Conservation (phyloP, 306 rosid species). For the Rosa rugosa region DNA sequence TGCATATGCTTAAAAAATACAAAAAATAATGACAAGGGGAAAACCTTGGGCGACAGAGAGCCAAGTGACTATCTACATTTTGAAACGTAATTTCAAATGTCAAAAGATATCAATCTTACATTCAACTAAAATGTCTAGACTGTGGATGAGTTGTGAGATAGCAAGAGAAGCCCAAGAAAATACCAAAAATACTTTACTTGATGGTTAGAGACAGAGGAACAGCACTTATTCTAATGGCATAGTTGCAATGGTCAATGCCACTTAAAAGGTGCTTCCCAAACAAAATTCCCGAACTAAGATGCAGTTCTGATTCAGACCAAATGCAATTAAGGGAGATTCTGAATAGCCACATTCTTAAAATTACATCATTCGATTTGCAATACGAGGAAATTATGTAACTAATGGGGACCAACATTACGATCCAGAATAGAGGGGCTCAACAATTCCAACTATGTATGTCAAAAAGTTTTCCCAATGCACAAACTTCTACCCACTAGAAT, state of each 20-base stretch:
- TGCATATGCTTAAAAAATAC: neutral
- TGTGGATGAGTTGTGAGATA: neutral
- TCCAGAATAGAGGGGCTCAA: neutral
- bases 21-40: neutral
- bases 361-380: neutral
- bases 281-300: neutral
- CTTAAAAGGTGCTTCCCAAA: neutral
- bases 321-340: neutral
- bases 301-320: neutral
- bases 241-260: neutral
- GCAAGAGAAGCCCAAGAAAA: neutral
- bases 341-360: neutral
- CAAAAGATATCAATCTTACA: too few species aligned
- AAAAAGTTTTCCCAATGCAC: neutral
- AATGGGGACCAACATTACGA: neutral
- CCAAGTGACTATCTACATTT: neutral
- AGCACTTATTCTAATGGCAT: neutral
- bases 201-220: neutral
- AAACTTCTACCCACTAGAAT: neutral
- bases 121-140: neutral
- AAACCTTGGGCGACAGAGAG: neutral
- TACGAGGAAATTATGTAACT: neutral
- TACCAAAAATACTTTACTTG: neutral
- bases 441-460: neutral
- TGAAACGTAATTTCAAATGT: too few species aligned